Evolutionary conservation across 2,329 filamentous ascomycete species (phyloP).

Genomic region (Colletotrichum cuscutae): DNA sequence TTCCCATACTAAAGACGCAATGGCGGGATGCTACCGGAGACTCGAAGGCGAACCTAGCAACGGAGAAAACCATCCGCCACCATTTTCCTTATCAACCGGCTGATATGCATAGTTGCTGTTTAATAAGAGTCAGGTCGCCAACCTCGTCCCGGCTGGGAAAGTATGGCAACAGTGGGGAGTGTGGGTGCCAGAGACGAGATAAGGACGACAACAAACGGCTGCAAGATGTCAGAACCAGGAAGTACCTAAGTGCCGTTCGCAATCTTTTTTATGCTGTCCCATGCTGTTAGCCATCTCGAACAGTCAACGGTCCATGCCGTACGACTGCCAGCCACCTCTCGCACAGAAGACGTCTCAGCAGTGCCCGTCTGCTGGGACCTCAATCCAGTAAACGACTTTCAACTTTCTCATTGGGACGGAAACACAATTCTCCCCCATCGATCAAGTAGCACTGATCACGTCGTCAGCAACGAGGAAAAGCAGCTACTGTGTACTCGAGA

Average conservation of each 20-base stretch:
- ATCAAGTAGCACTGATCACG: not conserved
- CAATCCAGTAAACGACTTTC: slow-evolving; percentile 4
- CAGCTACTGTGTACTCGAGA: not conserved
- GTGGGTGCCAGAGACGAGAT: slow-evolving; percentile 8
- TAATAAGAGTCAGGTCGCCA: slow-evolving; percentile 17
- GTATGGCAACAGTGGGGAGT: not conserved
- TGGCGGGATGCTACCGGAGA: not conserved
- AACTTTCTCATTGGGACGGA: not conserved
- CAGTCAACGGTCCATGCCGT: not conserved
- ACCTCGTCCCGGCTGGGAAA: slow-evolving; percentile 3
- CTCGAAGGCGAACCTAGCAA: not conserved
- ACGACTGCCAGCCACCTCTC: slow-evolving; percentile 5
- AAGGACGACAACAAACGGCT: slow-evolving; percentile 10
- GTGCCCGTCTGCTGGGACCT: not conserved
- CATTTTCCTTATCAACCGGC: slow-evolving; percentile 17
- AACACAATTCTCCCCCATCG: not conserved
- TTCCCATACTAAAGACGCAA: not conserved
- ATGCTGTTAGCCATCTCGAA: not conserved
- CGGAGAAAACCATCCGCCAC: slow-evolving; percentile 14
- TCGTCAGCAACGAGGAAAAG: not conserved
- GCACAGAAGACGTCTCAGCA: slow-evolving; percentile 15
- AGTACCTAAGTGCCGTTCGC: not conserved
- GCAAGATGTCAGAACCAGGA: not conserved
- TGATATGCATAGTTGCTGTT: slow-evolving; percentile 10
- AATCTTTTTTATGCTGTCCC: not conserved